Conservation (phyloP, 805 yeast genomes). For the Candida michaelii region DNA sequence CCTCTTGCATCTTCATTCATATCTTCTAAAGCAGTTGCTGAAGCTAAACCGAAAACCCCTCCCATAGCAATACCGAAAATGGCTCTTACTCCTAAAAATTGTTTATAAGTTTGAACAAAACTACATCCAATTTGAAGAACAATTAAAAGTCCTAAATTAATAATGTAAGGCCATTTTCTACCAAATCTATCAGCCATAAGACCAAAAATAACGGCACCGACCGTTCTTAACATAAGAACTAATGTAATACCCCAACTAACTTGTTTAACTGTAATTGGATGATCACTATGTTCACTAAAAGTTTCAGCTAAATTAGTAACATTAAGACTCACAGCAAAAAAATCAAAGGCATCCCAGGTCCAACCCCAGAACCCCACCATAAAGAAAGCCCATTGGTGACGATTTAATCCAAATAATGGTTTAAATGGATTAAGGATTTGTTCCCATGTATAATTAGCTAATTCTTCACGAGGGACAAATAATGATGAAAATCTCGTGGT, state of each 20-base stretch:
- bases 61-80: conserved; percentile 61
- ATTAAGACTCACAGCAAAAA: conserved; percentile 56
- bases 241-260: conserved; percentile 68
- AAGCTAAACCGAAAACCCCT: conserved; percentile 54
- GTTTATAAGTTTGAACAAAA: conserved; percentile 53
- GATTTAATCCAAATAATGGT: conserved; percentile 47
- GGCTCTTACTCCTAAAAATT: conserved; percentile 63
- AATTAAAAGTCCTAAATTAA: conserved; percentile 46
- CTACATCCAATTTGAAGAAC: conserved; percentile 64
- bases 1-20: conserved; percentile 56
- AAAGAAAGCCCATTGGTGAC: conserved; percentile 59
- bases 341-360: conserved; percentile 69
- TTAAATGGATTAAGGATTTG: conserved; percentile 63
- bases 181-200: conserved; percentile 55
- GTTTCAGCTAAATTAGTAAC: conserved; percentile 46
- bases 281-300: conserved; percentile 21
- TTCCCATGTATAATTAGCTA: conserved; percentile 31
- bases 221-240: conserved; percentile 66
- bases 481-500: conserved; percentile 49
- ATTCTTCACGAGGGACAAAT: conserved; percentile 45
- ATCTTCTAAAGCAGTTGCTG: conserved; percentile 55
- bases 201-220: conserved; percentile 65
- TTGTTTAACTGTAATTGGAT: conserved; percentile 43
- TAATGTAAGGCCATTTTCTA: conserved; percentile 56
- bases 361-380: conserved; percentile 54